Percentiles rank a stretch among this genome's conserved stretches.
Conservation (phyloP, 306 rosid species). For the Vigna angularis region DNA sequence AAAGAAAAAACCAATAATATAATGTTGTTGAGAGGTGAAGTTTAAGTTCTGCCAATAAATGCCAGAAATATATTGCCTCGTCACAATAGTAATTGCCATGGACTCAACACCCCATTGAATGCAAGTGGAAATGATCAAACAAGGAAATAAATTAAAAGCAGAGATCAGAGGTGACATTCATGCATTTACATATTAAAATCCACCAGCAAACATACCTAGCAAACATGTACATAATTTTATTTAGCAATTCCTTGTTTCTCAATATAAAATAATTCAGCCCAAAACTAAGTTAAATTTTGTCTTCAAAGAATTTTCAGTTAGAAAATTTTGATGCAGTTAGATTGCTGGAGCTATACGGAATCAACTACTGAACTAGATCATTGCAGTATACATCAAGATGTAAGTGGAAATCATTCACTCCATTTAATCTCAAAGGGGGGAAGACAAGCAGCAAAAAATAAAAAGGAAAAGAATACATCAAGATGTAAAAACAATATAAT, state of each 20-base stretch:
- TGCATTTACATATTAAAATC: constrained; percentile 3
- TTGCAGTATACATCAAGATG: neutral
- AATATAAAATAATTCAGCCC: constrained; percentile 7
- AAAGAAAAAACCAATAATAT: neutral
- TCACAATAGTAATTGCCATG: neutral
- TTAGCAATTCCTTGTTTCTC: neutral
- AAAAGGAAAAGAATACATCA: neutral
- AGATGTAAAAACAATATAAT: constrained; percentile 48
- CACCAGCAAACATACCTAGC: neutral
- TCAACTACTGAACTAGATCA: constrained; percentile 21
- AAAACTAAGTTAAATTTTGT: neutral
- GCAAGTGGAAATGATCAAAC: constrained; percentile 24
- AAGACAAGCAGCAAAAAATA: neutral
- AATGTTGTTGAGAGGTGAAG: constrained; percentile 3
- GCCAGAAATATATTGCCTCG: constrained; percentile 6
- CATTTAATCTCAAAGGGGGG: constrained; percentile 11
- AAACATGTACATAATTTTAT: neutral
- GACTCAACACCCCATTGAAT: constrained; percentile 12
- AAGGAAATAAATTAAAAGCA: constrained; percentile 18
- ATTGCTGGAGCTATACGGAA: constrained; percentile 32
- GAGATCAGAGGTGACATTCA: neutral
- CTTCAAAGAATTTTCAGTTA: neutral
- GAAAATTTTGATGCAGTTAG: constrained; percentile 1
- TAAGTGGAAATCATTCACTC: constrained; percentile 21
- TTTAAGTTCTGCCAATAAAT: constrained; percentile 6